Conservation (phyloP, 257 asterid species). For the Solanum piurae region DNA sequence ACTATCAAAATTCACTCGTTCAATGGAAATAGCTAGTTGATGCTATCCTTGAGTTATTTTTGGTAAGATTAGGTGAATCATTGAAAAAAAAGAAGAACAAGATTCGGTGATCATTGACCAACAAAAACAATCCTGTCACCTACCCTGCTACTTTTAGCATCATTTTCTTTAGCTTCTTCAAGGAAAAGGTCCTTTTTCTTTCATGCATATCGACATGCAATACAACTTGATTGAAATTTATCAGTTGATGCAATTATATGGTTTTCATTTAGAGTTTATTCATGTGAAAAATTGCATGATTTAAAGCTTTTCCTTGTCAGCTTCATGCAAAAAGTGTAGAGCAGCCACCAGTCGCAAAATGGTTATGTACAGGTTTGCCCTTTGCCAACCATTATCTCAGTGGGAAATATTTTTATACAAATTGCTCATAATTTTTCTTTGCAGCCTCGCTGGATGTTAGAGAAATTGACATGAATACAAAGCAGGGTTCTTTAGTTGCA, state of each 20-base stretch:
- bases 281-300: neutral
- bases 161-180: neutral
- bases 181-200: neutral
- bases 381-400: constrained; percentile 1
- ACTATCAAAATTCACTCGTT: neutral
- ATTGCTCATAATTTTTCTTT: constrained; percentile 2
- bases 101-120: neutral
- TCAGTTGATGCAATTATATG: neutral
- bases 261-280: neutral
- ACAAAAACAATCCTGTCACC: neutral
- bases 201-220: neutral
- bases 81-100: neutral
- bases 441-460: constrained; percentile 46
- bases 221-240: neutral
- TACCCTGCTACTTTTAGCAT: neutral
- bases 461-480: constrained; percentile 29
- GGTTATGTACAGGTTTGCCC: constrained; percentile 55
- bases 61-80: neutral
- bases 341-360: constrained; percentile 55
- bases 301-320: constrained; percentile 34
- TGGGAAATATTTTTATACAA: constrained; percentile 9
- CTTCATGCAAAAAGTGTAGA: constrained; percentile 83
- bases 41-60: neutral
- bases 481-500: constrained; percentile 50
- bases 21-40: neutral